Percentiles rank a stretch among this genome's conserved stretches.
These are phyloP conservation scores for Tricholomella constricta DNA, from an alignment of 768 basidiomycete species.

Conservation along the genomic window DNA sequence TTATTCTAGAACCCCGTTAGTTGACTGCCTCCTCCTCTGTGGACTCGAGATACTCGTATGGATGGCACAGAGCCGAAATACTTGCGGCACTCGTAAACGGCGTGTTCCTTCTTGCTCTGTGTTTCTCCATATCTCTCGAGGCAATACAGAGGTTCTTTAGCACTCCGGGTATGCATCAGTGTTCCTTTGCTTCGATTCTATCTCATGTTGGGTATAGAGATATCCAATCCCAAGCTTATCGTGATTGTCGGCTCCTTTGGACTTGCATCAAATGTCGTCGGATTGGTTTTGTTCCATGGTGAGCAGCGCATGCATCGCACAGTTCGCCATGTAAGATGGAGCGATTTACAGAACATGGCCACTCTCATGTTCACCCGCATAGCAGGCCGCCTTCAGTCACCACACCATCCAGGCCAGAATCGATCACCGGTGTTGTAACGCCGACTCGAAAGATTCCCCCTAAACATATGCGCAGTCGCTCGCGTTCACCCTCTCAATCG, in stretches of 20 bases:
- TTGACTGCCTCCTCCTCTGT: constrained; percentile 59
- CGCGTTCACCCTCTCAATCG: constrained; percentile 29
- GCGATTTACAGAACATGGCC: constrained; percentile 78
- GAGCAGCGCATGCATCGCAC: constrained; percentile 20
- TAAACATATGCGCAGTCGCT: constrained; percentile 25
- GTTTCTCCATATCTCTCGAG: constrained; percentile 94
- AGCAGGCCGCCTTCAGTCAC: constrained; percentile 43
- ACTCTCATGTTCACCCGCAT: constrained; percentile 59
- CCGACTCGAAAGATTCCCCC: constrained; percentile 34
- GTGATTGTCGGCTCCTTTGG: constrained; percentile 91
- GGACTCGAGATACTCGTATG: constrained; percentile 88
- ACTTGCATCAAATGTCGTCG: constrained; percentile 88
- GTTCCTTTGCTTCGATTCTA: constrained; percentile 5
- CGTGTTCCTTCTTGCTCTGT: constrained; percentile 94
- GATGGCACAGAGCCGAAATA: constrained; percentile 99
- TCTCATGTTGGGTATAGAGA: constrained; percentile 52
- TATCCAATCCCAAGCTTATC: constrained; percentile 84
- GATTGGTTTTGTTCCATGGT: constrained; percentile 96
- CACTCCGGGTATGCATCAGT: constrained; percentile 60
- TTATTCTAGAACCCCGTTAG: constrained; percentile 36
- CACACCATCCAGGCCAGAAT: constrained; percentile 22
- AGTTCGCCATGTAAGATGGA: no score
- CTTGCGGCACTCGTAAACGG: constrained; percentile 95
- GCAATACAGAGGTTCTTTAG: constrained; percentile 89
- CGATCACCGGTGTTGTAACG: constrained; percentile 25